Conservation (phyloP, 306 rosid genomes). For the Pueraria montana region DNA sequence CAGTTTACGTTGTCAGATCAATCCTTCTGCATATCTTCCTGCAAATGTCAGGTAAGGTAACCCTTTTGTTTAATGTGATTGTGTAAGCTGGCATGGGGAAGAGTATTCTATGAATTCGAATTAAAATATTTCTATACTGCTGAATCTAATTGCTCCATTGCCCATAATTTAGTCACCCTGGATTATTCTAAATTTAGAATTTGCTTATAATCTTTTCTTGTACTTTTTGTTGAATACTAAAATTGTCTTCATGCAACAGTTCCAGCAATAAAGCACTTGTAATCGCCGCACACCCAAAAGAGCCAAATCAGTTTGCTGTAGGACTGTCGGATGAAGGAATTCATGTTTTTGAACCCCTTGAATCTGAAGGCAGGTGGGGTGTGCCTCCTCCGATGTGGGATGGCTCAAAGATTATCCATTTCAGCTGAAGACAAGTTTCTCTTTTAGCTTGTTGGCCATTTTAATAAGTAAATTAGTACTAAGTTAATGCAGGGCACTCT, state of each 20-base stretch:
- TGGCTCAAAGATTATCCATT: slow-evolving; percentile 73
- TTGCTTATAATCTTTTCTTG: background rate
- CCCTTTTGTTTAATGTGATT: slow-evolving; percentile 18
- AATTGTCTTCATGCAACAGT: slow-evolving; percentile 49
- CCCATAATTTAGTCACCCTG: background rate
- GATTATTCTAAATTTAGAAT: slow-evolving; percentile 13
- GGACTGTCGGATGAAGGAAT: no score
- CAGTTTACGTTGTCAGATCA: slow-evolving; percentile 83
- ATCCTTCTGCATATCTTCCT: no score
- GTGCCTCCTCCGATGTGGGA: slow-evolving; percentile 82
- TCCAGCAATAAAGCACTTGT: slow-evolving; percentile 76
- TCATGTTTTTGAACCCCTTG: slow-evolving; percentile 93
- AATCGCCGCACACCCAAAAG: no score
- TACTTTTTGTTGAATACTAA: background rate
- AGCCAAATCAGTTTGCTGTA: no score
- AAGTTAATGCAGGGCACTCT: no score
- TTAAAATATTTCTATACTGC: background rate
- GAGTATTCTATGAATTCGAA: background rate
- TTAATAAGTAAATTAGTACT: slow-evolving; percentile 46
- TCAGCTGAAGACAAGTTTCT: slow-evolving; percentile 71
- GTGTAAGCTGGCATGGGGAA: background rate
- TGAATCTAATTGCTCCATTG: background rate
- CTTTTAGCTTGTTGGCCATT: slow-evolving; percentile 59
- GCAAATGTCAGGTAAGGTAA: slow-evolving; percentile 90
- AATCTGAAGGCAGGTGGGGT: slow-evolving; percentile 95